Evolutionary conservation across 176 grass and related monocot genomes (phyloP), one percentile per base, ranked within the genome.

Genomic region (Neostapfia colusana): DNA sequence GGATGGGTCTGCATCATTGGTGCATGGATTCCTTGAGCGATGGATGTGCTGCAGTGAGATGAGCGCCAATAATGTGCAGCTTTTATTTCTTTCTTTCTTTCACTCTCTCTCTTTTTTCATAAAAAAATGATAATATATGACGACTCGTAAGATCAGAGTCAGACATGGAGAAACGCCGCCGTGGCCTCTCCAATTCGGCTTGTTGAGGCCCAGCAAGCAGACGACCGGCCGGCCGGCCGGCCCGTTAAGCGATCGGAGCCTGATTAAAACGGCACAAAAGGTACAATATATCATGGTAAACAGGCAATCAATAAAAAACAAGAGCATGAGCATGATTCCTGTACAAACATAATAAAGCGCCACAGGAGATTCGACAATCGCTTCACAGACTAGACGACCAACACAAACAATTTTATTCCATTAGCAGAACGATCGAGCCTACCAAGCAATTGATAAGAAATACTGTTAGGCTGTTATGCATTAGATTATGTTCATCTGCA

Each of bases 401-500:
- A 1, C 42, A 11, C 23, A 40, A 5, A 7, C 42, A 46, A 45
- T 6, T 43, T 35, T 17, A 7, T 7, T 7, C 5, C 42, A 60
- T 20, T 15, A 20, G 3, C 15, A 12, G n/a, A 45, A 14, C 7
- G n/a, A 45, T 9, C 7, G 5, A 56, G 13, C 46, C 14, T 12
- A 10, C 12, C 37, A 34, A 5, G 24, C 10, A 26, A 42, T 8
- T 23, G 15, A 21, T 26, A 42, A 53, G 60, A 25, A 69, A 21
- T 18, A 81, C 25, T 25, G 14, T 5, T 26, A 58, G 7, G 3
- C n/a, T 60, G 59, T 21, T 57, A 79, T 73, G 79, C 67, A 73
- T 73, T 65, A 67, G 58, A 76, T 64, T 46, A 80, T 17, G 86
- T 71, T 71, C 57, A 35, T 65, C 81, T 80, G 81, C 81, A 57